phyloP scores from a whole-genome alignment of 176 grass and related monocot species.

The Phragmites australis region DNA sequence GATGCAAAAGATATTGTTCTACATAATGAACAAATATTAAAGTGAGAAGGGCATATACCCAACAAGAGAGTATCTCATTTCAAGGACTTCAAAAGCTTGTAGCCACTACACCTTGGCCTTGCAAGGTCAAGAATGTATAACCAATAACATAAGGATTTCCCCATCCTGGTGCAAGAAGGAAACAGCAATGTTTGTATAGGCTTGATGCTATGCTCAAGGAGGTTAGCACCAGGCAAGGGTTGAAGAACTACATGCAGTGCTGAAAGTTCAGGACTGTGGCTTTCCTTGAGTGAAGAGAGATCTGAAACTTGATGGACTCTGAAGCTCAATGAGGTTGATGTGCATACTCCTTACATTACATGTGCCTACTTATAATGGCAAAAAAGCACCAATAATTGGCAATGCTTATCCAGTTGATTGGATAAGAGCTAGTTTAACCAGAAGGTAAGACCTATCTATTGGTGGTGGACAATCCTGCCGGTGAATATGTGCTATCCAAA shows the following conservation, averaged over 20 bases:
- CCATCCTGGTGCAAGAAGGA: constrained; percentile 10
- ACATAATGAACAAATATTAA: background rate
- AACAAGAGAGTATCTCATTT: constrained; percentile 13
- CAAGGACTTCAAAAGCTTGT: background rate
- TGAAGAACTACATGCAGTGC: constrained; percentile 12
- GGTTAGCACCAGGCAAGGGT: constrained; percentile 27
- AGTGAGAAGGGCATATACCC: constrained; percentile 15
- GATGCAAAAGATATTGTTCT: constrained; percentile 17
- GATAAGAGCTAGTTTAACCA: background rate
- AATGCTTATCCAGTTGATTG: background rate
- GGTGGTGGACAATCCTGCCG: constrained; percentile 5
- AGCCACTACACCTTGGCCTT: constrained; percentile 41
- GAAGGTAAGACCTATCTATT: constrained; percentile 7
- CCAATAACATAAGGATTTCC: constrained; percentile 54
- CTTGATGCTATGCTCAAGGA: constrained; percentile 31
- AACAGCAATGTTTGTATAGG: background rate
- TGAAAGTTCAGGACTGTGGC: background rate
- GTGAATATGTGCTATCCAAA: constrained; percentile 46
- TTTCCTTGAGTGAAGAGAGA: background rate
- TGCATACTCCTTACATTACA: background rate
- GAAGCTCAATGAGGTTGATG: background rate
- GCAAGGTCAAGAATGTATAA: constrained; percentile 58
- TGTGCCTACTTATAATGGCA: constrained; percentile 12
- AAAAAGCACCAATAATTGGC: constrained; percentile 28
- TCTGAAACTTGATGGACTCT: background rate